These are phyloP conservation scores for Russula griseocarnosa DNA, from an alignment of 768 basidiomycete species.

Conservation along the genomic window DNA sequence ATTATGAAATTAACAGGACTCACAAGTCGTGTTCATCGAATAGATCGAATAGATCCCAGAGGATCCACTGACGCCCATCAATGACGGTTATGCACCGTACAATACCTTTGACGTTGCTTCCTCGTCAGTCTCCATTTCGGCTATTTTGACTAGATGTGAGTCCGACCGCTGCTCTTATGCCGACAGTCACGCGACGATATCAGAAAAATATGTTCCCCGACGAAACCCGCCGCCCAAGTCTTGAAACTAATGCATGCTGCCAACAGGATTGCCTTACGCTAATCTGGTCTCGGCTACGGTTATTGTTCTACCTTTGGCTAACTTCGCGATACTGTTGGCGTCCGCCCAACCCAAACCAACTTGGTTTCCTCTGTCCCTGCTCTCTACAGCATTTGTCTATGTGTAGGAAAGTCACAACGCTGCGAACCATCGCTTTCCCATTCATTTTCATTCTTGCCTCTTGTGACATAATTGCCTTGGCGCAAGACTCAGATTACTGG, in stretches of 20 bases:
- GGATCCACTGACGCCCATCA: not conserved
- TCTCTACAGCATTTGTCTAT: not conserved
- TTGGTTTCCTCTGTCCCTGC: not conserved
- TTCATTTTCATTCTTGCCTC: not conserved
- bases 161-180: not conserved
- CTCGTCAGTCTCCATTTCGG: not conserved
- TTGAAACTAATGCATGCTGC: not conserved
- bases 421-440: not conserved
- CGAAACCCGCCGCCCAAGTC: not conserved
- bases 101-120: not conserved
- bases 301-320: not conserved
- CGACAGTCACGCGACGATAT: not conserved
- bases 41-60: not conserved
- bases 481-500: not conserved
- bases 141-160: not conserved
- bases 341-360: not conserved
- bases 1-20: not conserved
- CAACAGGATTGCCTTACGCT: not conserved
- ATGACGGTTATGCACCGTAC: not conserved
- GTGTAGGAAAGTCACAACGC: not conserved
- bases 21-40: not conserved
- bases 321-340: not conserved
- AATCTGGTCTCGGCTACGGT: not conserved
- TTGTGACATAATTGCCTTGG: not conserved
- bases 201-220: not conserved